Percentiles rank a stretch among this genome's conserved stretches.
Conservation (phyloP, 345 rosid genomes). For the Citropsis articulata region DNA sequence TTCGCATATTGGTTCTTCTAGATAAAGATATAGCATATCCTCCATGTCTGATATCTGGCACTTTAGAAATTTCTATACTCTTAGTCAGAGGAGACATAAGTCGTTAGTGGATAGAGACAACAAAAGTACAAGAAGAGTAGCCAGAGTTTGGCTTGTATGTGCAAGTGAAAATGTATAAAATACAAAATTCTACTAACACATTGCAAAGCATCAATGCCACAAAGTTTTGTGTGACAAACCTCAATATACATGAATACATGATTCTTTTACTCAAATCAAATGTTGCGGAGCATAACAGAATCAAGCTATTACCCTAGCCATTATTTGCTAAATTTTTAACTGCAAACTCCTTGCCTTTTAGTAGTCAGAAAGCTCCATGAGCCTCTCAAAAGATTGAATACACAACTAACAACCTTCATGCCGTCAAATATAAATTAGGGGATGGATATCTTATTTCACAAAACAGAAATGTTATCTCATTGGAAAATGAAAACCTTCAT, state of each 20-base stretch:
- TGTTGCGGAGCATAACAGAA: constrained; percentile 1
- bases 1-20: constrained; percentile 29
- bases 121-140: too few species aligned
- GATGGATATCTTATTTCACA: constrained; percentile 20
- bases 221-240: constrained; percentile 16
- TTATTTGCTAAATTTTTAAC: constrained; percentile 20
- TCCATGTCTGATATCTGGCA: constrained; percentile 17
- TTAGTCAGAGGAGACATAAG: constrained; percentile 19
- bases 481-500: constrained; percentile 12
- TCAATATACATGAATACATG: too few species aligned
- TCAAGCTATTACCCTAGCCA: constrained; percentile 25
- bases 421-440: constrained; percentile 17
- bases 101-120: neutral
- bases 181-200: constrained; percentile 12
- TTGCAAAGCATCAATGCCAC: constrained; percentile 19
- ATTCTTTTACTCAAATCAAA: too few species aligned
- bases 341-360: constrained; percentile 10
- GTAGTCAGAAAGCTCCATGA: constrained; percentile 7
- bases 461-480: constrained; percentile 17
- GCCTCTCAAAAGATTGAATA: constrained; percentile 14
- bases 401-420: constrained; percentile 20
- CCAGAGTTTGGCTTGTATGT: constrained; percentile 17
- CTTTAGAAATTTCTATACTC: constrained; percentile 27
- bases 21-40: constrained; percentile 24
- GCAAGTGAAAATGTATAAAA: constrained; percentile 19